Base-by-base conservation (phyloP, 805 yeast species). In the Starmerella asiatica region DNA sequence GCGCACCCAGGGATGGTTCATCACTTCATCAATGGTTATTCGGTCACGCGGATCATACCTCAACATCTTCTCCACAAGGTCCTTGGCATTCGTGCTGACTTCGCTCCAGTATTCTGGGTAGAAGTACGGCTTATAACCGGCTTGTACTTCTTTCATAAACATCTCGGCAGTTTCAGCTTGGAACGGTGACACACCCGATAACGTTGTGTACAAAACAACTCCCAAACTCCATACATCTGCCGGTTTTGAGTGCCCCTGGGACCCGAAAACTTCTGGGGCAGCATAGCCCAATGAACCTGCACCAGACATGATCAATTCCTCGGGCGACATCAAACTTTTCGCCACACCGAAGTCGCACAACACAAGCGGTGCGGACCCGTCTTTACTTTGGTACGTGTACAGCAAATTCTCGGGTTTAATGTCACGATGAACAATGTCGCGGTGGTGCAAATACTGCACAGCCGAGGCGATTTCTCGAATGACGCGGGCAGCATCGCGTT, bases 291-390 rank as follows among this genome's bases (percentile, higher is more conserved):
- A 76, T 1, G 94, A 81, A 1, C 97, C 97, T 1, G 94, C 94
- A 31, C 81, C 76, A 18, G 78, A 65, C 24, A 69, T 74, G 43
- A 83, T 64, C 44, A 72, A 63, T 40, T 79, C 83, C 49, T 74
- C 70, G 3, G 73, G 68, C 11, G 67, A 58, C 43, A 68, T 65
- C 47, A 88, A 63, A 51, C 73, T 70, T 58, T 83, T 83, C 26
- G 97, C 95, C 46, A 88, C 91, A 36, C 98, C 98, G 59, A 88
- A 88, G 62, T 88, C 98, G 1, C 96, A 95, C 47, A 88, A 65
- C 9, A 86, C 95, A 27, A 88, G 67, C 39, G 73, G 75, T 7
- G 93, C 76, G 45, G 75, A 68, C 12, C 66, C 70, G n/a, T 66
- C 73, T 2, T 59, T 55, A n/a, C 71, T 65, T 36, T 82, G 60